Percentiles rank a stretch among this genome's conserved stretches.
phyloP scores from a whole-genome alignment of 352 stramenopile species.

The Globisporangium perplexum region DNA sequence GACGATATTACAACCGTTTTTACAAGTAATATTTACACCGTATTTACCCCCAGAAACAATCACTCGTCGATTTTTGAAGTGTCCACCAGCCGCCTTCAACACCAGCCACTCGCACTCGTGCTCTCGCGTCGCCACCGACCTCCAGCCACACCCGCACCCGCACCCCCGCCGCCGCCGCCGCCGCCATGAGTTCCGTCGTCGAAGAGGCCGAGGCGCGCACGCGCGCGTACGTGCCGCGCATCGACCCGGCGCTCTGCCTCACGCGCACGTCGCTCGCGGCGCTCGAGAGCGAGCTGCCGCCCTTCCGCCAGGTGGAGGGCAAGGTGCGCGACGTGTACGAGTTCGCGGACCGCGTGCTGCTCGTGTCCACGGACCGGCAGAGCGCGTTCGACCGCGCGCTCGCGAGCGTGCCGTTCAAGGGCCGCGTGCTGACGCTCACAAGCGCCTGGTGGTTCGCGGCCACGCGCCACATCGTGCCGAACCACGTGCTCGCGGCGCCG shows the following conservation, averaged over 20 bases:
- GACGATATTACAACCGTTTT: no score
- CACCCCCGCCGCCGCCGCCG: not conserved
- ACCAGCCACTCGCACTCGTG: not conserved
- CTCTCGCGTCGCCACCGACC: no score
- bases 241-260: slow-evolving; percentile 35
- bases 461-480: slow-evolving; percentile 95
- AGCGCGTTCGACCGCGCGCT: slow-evolving; percentile 98
- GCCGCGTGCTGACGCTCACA: slow-evolving; percentile 95
- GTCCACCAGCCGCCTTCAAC: no score
- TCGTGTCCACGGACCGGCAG: slow-evolving; percentile 98
- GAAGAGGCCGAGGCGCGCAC: slow-evolving; percentile 60
- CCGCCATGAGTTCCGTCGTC: slow-evolving; percentile 35
- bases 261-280: slow-evolving; percentile 52
- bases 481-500: slow-evolving; percentile 94
- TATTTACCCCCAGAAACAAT: no score
- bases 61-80: no score
- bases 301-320: slow-evolving; percentile 59
- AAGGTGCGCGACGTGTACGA: slow-evolving; percentile 94
- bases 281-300: slow-evolving; percentile 26
- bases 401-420: slow-evolving; percentile 96
- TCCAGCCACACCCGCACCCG: no score
- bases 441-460: slow-evolving; percentile 95
- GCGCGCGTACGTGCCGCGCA: slow-evolving; percentile 57
- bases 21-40: no score
- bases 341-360: slow-evolving; percentile 83